These are phyloP conservation scores for Aspergillus sp. DNA, from an alignment of 2,329 filamentous ascomycete species.

Conservation along the genomic window DNA sequence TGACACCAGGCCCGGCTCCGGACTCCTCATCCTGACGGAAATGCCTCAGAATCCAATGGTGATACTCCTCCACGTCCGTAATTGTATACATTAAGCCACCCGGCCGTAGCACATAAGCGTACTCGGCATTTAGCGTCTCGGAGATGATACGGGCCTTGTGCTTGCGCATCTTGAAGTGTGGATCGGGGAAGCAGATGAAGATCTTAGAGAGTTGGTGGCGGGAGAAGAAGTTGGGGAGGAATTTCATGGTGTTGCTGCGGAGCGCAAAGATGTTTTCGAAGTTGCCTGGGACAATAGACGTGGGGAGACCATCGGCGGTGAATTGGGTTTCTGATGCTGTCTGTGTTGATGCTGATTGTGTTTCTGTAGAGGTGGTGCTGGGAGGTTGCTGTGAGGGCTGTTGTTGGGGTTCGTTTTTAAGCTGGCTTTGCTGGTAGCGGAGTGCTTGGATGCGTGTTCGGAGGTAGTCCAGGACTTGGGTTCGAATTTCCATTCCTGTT, in stretches of 20 bases:
- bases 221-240: slow-evolving; percentile 93
- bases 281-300: slow-evolving; percentile 25
- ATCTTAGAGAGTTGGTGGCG: slow-evolving; percentile 76
- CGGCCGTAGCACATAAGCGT: slow-evolving; percentile 75
- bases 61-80: slow-evolving; percentile 90
- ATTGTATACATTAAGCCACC: slow-evolving; percentile 92
- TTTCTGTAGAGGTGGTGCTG: too few species aligned
- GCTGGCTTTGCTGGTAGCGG: slow-evolving; percentile 41
- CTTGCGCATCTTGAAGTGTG: slow-evolving; percentile 94
- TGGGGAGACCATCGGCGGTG: slow-evolving; percentile 1
- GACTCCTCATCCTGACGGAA: slow-evolving; percentile 58
- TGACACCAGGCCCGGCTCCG: slow-evolving; percentile 54
- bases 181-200: slow-evolving; percentile 97
- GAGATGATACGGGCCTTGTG: slow-evolving; percentile 96
- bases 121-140: slow-evolving; percentile 79
- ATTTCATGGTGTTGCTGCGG: slow-evolving; percentile 96
- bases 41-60: slow-evolving; percentile 86
- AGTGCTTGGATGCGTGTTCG: slow-evolving; percentile 78
- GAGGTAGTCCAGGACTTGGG: slow-evolving; percentile 83
- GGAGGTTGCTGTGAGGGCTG: background rate
- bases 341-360: background rate
- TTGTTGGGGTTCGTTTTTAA: slow-evolving; percentile 10
- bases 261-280: slow-evolving; percentile 88
- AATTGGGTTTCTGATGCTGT: slow-evolving; percentile 1
- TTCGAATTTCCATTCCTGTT: slow-evolving; percentile 82